These are phyloP conservation scores for Aureobasidium musti DNA, from an alignment of 2,329 filamentous ascomycete genomes.

Conservation along the genomic window DNA sequence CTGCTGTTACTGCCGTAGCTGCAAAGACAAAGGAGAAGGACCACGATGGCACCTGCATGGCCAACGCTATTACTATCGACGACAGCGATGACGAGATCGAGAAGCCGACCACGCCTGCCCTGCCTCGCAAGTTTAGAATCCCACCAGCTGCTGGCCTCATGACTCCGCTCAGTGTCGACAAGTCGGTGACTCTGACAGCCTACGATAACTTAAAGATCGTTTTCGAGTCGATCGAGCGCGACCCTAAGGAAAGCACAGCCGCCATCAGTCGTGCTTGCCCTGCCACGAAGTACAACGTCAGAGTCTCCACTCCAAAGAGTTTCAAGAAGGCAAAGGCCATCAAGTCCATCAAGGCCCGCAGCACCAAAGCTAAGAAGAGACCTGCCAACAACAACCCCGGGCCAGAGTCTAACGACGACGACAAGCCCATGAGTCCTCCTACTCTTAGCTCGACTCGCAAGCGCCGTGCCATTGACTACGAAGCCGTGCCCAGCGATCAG, in stretches of 20 bases:
- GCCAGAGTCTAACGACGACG: neutral
- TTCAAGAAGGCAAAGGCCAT: neutral
- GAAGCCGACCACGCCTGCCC: neutral
- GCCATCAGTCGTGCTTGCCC: neutral
- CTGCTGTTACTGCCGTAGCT: too few relatives aligned
- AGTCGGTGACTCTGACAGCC: neutral
- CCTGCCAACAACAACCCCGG: too few relatives aligned
- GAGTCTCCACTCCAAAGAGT: neutral
- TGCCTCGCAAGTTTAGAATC: neutral
- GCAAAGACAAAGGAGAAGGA: too few relatives aligned
- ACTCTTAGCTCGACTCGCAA: neutral
- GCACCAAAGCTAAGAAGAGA: too few relatives aligned
- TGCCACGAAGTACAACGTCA: neutral
- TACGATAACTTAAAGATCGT: neutral
- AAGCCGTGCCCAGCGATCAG: neutral
- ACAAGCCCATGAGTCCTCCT: neutral
- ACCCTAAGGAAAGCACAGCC: neutral
- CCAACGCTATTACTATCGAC: neutral
- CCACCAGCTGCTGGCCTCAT: neutral
- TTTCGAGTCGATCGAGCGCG: neutral
- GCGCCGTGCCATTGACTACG: neutral
- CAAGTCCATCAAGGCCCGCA: neutral
- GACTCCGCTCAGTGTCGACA: neutral
- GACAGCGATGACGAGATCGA: neutral
- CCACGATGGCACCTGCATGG: neutral